Evolutionary conservation across 768 basidiomycete genomes (phyloP).

Genomic region (Dentipellis sp.): DNA sequence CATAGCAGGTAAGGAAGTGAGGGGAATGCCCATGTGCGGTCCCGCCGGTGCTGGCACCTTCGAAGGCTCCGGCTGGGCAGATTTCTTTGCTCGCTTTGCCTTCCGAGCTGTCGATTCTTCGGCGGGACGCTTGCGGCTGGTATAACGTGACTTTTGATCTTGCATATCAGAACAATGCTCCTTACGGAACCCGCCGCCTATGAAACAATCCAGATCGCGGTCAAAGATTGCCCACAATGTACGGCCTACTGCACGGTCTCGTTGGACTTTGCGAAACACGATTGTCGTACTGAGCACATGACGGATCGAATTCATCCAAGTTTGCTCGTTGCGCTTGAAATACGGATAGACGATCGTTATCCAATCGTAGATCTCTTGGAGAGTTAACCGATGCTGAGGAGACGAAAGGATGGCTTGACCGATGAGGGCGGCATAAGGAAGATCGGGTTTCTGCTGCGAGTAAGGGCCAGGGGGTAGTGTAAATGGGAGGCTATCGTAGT

Average conservation of each 20-base stretch:
- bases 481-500: conserved; percentile 62
- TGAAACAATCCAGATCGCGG: conserved; percentile 75
- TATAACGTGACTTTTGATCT: conserved; percentile 19
- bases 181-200: conserved; percentile 74
- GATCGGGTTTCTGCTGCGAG: conserved; percentile 68
- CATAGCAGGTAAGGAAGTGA: conserved; percentile 14
- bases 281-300: conserved; percentile 91
- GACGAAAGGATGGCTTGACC: conserved; percentile 91
- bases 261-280: conserved; percentile 78
- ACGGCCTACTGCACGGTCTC: conserved; percentile 70
- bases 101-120: conserved; percentile 15
- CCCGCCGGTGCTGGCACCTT: conserved; percentile 4
- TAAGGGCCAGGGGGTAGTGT: conserved; percentile 81
- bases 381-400: conserved; percentile 71
- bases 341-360: conserved; percentile 91
- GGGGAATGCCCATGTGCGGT: conserved; percentile 9
- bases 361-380: conserved; percentile 95
- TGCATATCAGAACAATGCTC: conserved; percentile 34
- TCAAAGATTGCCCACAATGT: conserved; percentile 86
- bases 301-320: conserved; percentile 98
- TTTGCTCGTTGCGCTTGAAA: conserved; percentile 87
- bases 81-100: conserved; percentile 23
- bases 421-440: conserved; percentile 91
- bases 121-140: conserved; percentile 10
- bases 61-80: conserved; percentile 8